Evolutionary conservation across 108 stramenopile species (phyloP).

Genomic region (Pseudonitzschia pungens): DNA sequence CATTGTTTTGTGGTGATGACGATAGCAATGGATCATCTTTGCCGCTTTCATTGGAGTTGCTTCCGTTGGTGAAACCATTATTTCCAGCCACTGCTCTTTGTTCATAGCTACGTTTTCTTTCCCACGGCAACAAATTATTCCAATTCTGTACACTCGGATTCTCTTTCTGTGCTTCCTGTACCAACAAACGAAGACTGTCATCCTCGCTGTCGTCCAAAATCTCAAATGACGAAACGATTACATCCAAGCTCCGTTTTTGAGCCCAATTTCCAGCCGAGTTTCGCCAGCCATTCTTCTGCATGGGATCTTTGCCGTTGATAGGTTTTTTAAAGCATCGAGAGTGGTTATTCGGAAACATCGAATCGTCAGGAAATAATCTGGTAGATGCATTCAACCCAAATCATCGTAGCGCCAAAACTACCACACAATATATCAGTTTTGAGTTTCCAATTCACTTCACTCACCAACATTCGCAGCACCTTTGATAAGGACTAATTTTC

Average conservation of each 20-base stretch:
- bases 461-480: conserved; percentile 35
- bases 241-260: conserved; percentile 34
- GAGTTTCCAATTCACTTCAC: background rate
- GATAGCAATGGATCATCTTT: background rate
- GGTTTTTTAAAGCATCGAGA: too few species aligned
- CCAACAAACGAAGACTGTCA: conserved; percentile 14
- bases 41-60: background rate
- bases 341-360: too few species aligned
- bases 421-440: background rate
- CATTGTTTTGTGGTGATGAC: background rate
- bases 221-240: conserved; percentile 34
- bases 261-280: conserved; percentile 30
- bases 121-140: background rate
- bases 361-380: too few species aligned
- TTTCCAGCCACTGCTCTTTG: conserved; percentile 6
- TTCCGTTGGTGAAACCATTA: background rate
- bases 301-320: conserved; percentile 2
- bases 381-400: background rate
- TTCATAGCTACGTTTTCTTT: conserved; percentile 6
- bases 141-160: background rate
- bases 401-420: background rate
- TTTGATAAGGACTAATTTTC: conserved; percentile 31
- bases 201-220: conserved; percentile 13
- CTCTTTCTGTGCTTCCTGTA: conserved; percentile 9
- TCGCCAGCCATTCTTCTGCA: conserved; percentile 14